These are phyloP conservation scores for Amanita subjunquillea DNA, from an alignment of 768 basidiomycete species.

Conservation along the genomic window DNA sequence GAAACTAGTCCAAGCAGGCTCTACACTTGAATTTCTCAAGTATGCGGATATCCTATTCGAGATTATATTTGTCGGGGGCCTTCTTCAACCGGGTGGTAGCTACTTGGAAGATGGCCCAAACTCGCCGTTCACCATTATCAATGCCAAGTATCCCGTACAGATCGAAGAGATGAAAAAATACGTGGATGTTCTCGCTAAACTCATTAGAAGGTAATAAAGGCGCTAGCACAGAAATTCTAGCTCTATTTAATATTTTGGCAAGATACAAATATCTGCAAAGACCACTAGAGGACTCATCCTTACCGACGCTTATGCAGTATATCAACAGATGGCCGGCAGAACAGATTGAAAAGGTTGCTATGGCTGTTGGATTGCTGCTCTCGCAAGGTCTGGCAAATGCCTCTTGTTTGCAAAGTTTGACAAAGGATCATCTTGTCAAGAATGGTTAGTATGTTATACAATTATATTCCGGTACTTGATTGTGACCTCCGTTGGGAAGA, in stretches of 20 bases:
- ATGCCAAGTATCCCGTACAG: slow-evolving; percentile 68
- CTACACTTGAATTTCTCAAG: slow-evolving; percentile 90
- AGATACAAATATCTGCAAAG: slow-evolving; percentile 99
- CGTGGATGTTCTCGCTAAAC: slow-evolving; percentile 89
- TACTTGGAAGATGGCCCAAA: slow-evolving; percentile 82
- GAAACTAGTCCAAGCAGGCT: slow-evolving; percentile 87
- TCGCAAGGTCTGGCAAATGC: slow-evolving; percentile 76
- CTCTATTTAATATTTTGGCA: slow-evolving; percentile 9
- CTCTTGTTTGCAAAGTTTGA: slow-evolving; percentile 68
- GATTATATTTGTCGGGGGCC: slow-evolving; percentile 88
- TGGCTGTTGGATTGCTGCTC: slow-evolving; percentile 74
- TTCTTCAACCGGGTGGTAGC: slow-evolving; percentile 91
- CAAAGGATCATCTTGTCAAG: slow-evolving; percentile 93
- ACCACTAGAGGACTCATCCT: slow-evolving; percentile 65
- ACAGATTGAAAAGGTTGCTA: slow-evolving; percentile 76
- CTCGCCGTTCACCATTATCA: slow-evolving; percentile 84
- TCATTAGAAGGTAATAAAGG: slow-evolving; percentile 72
- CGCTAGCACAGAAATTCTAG: not conserved
- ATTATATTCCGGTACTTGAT: not conserved
- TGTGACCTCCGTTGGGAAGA: slow-evolving; percentile 31
- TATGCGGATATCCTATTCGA: slow-evolving; percentile 97
- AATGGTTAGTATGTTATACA: slow-evolving; percentile 46
- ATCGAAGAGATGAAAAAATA: slow-evolving; percentile 87
- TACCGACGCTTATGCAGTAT: slow-evolving; percentile 49
- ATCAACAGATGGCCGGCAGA: slow-evolving; percentile 72